These are phyloP conservation scores for Gnomoniopsis smithogilvyi DNA, from an alignment of 2,329 filamentous ascomycete species.

Conservation along the genomic window DNA sequence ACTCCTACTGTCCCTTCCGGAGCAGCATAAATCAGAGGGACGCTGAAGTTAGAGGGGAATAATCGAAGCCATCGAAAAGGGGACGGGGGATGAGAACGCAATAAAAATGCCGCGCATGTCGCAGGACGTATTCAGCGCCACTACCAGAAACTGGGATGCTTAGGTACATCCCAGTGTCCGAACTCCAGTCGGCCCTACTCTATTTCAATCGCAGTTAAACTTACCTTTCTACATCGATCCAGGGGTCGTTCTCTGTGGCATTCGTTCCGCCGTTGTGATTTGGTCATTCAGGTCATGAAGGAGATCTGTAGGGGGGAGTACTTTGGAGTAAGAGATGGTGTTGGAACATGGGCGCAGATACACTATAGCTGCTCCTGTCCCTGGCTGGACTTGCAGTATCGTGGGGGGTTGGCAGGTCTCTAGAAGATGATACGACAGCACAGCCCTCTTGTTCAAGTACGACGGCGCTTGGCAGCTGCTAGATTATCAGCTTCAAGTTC, in stretches of 20 bases:
- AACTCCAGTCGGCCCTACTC: background rate
- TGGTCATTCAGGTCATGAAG: background rate
- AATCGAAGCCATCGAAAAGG: background rate
- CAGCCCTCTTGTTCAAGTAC: conserved; percentile 28
- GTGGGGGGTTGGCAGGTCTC: background rate
- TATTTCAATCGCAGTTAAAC: background rate
- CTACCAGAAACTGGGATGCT: background rate
- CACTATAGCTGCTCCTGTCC: conserved; percentile 17
- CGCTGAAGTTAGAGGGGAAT: conserved; percentile 4
- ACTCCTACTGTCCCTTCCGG: background rate
- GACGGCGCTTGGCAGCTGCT: conserved; percentile 50
- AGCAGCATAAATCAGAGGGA: background rate
- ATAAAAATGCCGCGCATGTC: conserved; percentile 1
- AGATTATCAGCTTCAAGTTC: conserved; percentile 27
- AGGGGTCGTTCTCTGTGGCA: background rate
- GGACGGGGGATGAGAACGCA: background rate
- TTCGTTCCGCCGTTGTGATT: conserved; percentile 8
- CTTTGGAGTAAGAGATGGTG: background rate
- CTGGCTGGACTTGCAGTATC: background rate
- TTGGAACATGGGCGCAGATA: conserved; percentile 9
- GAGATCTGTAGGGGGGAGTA: background rate
- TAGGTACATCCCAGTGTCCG: background rate
- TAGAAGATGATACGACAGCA: background rate
- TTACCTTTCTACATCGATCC: conserved; percentile 10
- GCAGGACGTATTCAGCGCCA: background rate